Conservation (phyloP, 495 filamentous ascomycete species). For the Rusavskia elegans region DNA sequence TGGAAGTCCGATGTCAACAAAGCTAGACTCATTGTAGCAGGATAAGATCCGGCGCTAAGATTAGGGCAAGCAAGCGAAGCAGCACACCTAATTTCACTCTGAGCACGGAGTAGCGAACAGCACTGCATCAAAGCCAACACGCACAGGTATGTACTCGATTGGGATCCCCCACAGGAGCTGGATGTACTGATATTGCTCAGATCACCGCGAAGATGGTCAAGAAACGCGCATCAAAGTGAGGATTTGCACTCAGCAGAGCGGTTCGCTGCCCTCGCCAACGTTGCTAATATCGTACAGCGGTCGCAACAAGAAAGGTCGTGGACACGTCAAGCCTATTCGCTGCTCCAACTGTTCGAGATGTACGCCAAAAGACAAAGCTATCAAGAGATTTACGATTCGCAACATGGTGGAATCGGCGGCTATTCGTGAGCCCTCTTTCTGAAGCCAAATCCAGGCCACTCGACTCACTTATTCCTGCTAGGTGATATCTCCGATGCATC, state of each 20-base stretch:
- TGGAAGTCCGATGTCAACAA: slow-evolving; percentile 1
- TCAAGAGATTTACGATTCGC: slow-evolving; percentile 99
- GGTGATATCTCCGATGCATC: slow-evolving; percentile 99
- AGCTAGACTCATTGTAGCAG: neutral
- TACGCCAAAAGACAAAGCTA: slow-evolving; percentile 99
- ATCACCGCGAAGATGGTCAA: slow-evolving; percentile 89
- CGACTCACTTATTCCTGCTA: slow-evolving; percentile 19
- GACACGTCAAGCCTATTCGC: slow-evolving; percentile 98
- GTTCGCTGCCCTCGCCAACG: neutral
- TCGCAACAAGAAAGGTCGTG: slow-evolving; percentile 99
- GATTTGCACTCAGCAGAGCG: neutral
- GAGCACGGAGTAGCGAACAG: no score
- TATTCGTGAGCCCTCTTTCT: slow-evolving; percentile 70
- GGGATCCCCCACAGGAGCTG: neutral
- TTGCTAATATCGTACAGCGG: slow-evolving; percentile 40
- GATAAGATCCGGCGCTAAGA: slow-evolving; percentile 9
- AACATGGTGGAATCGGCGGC: slow-evolving; percentile 99
- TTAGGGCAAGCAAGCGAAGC: slow-evolving; percentile 6
- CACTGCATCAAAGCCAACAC: neutral
- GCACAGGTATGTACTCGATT: neutral
- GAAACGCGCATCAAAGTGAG: slow-evolving; percentile 97
- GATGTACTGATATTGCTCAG: neutral
- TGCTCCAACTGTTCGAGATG: slow-evolving; percentile 99
- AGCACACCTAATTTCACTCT: neutral
- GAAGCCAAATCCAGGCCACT: no score